Evolutionary conservation across 495 filamentous ascomycete genomes (phyloP), one percentile per base, ranked within the genome.

Genomic region (Penicillium samsonianum): DNA sequence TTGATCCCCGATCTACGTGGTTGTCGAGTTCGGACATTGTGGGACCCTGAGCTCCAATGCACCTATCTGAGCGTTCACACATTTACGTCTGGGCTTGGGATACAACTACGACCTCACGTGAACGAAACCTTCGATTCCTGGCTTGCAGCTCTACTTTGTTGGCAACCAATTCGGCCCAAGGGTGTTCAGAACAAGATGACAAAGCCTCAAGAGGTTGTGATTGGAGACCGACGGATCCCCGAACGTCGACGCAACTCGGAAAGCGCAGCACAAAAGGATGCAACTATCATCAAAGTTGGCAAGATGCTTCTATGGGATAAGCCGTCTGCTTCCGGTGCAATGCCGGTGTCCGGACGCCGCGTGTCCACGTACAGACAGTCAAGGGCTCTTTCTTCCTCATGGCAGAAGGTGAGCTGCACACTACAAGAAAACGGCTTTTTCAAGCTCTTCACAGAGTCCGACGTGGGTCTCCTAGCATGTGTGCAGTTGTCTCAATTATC

Each of bases 381-480:
- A 50, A 80, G 78, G 53, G 73, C 79, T 10, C 71, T 81, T 40
- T 82, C 81, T 28, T 77, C 79, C 3, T 75, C 87, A 11, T 97
- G 94, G 95, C 84, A 88, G 62, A 84, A 81, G 53, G 90, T 98
- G 31, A 96, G 92, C 45, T 96, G 93, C 76, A 96, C 92, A 38
- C 77, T 99, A 17, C 89, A 95, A 59, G 94, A 96, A 67, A 98
- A 97, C 67, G 94, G 94, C 44, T 88, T 92, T 67, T 90, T 99
- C 65, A 96, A 92, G 69, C 81, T 99, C 12, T 88, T 88, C 72
- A 87, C 87, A 9, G 93, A 96, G 57, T 81, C 87, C 46, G 91
- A 96, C 57, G 84, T 89, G 41, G 84, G 84, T 1, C 77, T 92
- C 2, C 81, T 97, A 22, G 86, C 89, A 17, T 81, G 88, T 50